Evolutionary conservation across 495 filamentous ascomycete genomes (phyloP).

Genomic region (Penicillium bialowiezense): DNA sequence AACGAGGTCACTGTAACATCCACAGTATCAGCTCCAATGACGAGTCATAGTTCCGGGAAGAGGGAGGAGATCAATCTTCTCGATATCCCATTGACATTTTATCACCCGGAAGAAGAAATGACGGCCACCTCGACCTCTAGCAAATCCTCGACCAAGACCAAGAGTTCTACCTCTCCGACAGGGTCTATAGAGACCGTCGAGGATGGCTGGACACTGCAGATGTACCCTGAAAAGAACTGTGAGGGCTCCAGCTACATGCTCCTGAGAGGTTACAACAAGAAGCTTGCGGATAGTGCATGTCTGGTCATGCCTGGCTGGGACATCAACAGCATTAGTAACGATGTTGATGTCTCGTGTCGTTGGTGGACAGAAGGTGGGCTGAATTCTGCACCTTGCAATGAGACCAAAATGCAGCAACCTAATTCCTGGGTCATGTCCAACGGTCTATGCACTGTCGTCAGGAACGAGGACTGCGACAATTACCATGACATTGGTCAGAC

Average conservation of each 20-base stretch:
- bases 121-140: neutral
- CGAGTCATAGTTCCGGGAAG: neutral
- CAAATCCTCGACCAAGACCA: neutral
- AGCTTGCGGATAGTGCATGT: neutral
- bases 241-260: slow-evolving; percentile 6
- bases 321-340: neutral
- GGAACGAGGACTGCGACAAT: neutral
- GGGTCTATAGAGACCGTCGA: neutral
- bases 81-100: neutral
- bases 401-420: neutral
- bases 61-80: neutral
- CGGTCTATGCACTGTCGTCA: slow-evolving; percentile 3
- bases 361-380: slow-evolving; percentile 2
- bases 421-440: slow-evolving; percentile 5
- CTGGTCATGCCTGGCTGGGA: neutral
- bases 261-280: slow-evolving; percentile 4
- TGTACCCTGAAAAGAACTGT: slow-evolving; percentile 5
- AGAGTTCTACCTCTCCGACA: neutral
- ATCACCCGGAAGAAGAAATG: neutral
- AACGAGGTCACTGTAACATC: neutral
- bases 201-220: slow-evolving; percentile 1
- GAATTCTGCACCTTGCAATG: slow-evolving; percentile 1
- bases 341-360: slow-evolving; percentile 4
- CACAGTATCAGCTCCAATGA: neutral
- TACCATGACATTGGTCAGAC: neutral